A percentile compares a stretch with the other conserved stretches of the same genome.
Conservation (phyloP, 441 rosid species). For the Populus trichocarpa region DNA sequence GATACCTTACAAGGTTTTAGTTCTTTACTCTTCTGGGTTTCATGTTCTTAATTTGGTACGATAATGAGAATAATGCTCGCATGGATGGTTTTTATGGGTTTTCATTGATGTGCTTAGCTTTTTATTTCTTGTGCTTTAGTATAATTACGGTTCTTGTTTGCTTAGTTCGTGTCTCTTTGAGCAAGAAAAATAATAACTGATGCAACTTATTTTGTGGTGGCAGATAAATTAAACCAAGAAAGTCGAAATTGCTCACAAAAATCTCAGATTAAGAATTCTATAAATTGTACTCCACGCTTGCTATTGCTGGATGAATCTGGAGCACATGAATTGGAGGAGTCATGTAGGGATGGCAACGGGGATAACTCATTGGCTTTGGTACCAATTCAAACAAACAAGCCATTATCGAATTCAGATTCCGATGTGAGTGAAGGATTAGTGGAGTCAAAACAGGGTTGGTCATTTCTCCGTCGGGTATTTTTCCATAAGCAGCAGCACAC, state of each 20-base stretch:
- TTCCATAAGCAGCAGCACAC: slow-evolving; percentile 26
- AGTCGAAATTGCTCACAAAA: slow-evolving; percentile 25
- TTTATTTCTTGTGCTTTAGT: slow-evolving; percentile 3
- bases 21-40: neutral
- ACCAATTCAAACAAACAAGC: slow-evolving; percentile 35
- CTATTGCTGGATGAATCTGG: slow-evolving; percentile 21
- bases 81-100: slow-evolving; percentile 3
- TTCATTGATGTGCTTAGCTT: slow-evolving; percentile 1
- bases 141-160: slow-evolving; percentile 26
- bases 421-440: slow-evolving; percentile 10
- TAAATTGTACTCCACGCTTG: slow-evolving; percentile 22
- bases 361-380: slow-evolving; percentile 58
- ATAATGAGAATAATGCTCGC: neutral
- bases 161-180: slow-evolving; percentile 29
- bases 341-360: slow-evolving; percentile 11
- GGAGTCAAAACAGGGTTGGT: slow-evolving; percentile 55
- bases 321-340: slow-evolving; percentile 7
- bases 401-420: slow-evolving; percentile 26
- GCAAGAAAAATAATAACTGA: slow-evolving; percentile 21
- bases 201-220: slow-evolving; percentile 18
- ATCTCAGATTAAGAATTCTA: slow-evolving; percentile 16
- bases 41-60: neutral
- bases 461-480: slow-evolving; percentile 44
- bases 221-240: slow-evolving; percentile 28
- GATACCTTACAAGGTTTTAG: slow-evolving; percentile 27